A percentile compares a stretch with the other conserved stretches of the same genome.
These are phyloP conservation scores for Picea glauca DNA, from an alignment of 75 land plant species.

Conservation along the genomic window DNA sequence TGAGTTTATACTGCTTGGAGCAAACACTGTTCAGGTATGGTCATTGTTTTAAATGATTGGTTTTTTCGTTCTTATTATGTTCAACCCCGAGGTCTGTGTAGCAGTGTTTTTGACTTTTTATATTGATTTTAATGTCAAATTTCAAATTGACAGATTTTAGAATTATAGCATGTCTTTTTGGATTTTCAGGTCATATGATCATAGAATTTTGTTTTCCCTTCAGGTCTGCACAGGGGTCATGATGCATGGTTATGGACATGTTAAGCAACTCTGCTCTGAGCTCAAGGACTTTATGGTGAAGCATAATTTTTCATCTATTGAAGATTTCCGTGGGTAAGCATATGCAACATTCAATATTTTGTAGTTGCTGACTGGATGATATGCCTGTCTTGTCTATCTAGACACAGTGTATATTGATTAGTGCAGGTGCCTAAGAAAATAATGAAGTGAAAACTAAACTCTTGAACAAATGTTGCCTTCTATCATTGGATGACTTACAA, in stretches of 20 bases:
- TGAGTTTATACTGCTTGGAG: constrained; percentile 94
- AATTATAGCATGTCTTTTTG: neutral
- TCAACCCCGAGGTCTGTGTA: neutral
- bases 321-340: constrained; percentile 94
- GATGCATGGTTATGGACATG: constrained; percentile 96
- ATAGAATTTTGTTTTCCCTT: neutral
- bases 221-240: constrained; percentile 99
- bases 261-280: constrained; percentile 80
- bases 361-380: neutral
- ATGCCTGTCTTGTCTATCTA: neutral
- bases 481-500: neutral
- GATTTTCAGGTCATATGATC: neutral
- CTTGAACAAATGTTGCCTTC: no score
- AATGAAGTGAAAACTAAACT: neutral
- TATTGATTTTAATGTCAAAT: neutral
- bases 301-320: constrained; percentile 88
- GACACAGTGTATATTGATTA: neutral
- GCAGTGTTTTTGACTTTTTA: neutral
- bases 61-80: no score
- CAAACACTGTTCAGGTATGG: constrained; percentile 90
- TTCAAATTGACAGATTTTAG: neutral
- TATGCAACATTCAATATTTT: neutral
- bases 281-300: constrained; percentile 90
- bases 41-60: neutral
- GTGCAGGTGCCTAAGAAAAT: neutral